Evolutionary conservation across 768 basidiomycete genomes (phyloP).

Genomic region (Tubosaeta sp.): DNA sequence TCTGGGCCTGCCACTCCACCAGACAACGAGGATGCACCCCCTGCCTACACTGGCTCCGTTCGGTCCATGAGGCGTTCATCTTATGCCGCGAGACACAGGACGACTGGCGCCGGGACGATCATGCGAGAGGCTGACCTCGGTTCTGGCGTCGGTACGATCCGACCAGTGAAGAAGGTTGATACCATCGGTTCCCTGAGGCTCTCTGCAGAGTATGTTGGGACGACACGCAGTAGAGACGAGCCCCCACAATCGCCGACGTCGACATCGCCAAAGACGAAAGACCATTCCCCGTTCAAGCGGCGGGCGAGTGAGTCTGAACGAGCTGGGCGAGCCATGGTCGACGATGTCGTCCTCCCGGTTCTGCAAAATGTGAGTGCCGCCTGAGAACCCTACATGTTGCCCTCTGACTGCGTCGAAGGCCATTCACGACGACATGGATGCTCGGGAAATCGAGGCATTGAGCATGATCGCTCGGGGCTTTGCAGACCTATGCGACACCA

Average conservation of each 20-base stretch:
- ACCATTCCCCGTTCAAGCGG: conserved; percentile 42
- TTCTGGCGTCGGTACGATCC: conserved; percentile 83
- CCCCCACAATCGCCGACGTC: conserved; percentile 38
- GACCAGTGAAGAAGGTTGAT: conserved; percentile 92
- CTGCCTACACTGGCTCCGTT: conserved; percentile 70
- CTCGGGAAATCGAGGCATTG: conserved; percentile 81
- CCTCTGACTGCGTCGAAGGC: conserved; percentile 39
- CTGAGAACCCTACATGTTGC: background rate
- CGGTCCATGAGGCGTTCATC: conserved; percentile 66
- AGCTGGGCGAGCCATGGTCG: conserved; percentile 67
- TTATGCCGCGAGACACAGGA: conserved; percentile 68
- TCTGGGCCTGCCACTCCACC: conserved; percentile 37
- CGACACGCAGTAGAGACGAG: conserved; percentile 51
- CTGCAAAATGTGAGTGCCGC: conserved; percentile 58
- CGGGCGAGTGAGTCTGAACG: conserved; percentile 53
- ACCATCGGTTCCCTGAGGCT: conserved; percentile 67
- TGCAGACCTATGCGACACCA: conserved; percentile 74
- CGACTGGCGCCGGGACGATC: conserved; percentile 63
- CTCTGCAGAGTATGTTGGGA: conserved; percentile 81
- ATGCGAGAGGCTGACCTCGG: conserved; percentile 82
- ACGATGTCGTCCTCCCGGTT: conserved; percentile 80
- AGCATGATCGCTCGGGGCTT: conserved; percentile 91
- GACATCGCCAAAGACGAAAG: conserved; percentile 41
- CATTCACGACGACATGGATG: conserved; percentile 81
- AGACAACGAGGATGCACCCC: conserved; percentile 51